Percentiles rank a stretch among this genome's conserved stretches.
Conservation (phyloP, 2,329 filamentous ascomycete genomes). For the Exophiala calicioides region DNA sequence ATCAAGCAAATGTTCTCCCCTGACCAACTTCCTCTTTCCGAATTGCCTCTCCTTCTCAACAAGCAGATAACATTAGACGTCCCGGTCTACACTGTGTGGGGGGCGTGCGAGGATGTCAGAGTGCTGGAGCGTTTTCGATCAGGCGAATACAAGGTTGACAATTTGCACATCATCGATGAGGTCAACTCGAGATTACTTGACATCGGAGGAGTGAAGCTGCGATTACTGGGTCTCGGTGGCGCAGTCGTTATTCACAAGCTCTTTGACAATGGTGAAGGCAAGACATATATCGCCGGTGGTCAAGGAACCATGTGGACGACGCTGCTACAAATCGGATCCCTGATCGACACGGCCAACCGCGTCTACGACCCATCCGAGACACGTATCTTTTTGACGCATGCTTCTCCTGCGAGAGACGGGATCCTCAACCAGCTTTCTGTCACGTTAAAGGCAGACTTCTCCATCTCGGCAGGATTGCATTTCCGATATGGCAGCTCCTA, state of each 20-base stretch:
- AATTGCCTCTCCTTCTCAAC: constrained; percentile 84
- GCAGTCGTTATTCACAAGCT: constrained; percentile 99
- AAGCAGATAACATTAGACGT: constrained; percentile 90
- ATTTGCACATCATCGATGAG: constrained; percentile 98
- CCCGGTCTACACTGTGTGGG: constrained; percentile 98
- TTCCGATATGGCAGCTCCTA: constrained; percentile 99
- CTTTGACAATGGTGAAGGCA: constrained; percentile 96
- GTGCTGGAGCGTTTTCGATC: constrained; percentile 97
- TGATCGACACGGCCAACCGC: constrained; percentile 95
- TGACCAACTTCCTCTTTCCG: constrained; percentile 84
- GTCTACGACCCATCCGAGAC: constrained; percentile 99
- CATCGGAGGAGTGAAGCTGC: constrained; percentile 91
- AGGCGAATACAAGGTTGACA: constrained; percentile 95
- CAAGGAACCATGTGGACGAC: constrained; percentile 99
- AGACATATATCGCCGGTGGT: constrained; percentile 95
- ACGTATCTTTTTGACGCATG: constrained; percentile 93
- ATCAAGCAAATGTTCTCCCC: constrained; percentile 84
- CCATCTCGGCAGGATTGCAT: constrained; percentile 92
- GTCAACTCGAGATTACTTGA: constrained; percentile 94
- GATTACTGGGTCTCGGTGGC: constrained; percentile 87
- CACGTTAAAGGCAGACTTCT: constrained; percentile 96
- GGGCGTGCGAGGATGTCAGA: constrained; percentile 95
- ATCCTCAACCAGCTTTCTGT: constrained; percentile 97
- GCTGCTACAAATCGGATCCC: constrained; percentile 93
- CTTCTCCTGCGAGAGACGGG: constrained; percentile 92